A percentile compares a stretch with the other conserved stretches of the same genome.
phyloP scores from a whole-genome alignment of 768 basidiomycete genomes.

The Suillus subluteus region DNA sequence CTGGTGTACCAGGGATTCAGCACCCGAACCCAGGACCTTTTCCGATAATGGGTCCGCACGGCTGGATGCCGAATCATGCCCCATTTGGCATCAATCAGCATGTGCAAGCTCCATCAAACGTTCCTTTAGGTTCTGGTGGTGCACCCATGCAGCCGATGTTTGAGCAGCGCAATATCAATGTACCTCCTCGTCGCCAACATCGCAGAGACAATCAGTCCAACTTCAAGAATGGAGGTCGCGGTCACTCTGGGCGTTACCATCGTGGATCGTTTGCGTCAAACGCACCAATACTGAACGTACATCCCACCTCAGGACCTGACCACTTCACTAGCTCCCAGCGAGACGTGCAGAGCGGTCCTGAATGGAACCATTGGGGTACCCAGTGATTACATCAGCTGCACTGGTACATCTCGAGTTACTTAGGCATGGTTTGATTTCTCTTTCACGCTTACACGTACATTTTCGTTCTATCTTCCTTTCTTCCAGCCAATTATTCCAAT shows the following conservation, averaged over 20 bases:
- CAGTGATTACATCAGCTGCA: slow-evolving; percentile 4
- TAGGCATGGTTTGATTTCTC: neutral
- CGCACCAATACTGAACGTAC: neutral
- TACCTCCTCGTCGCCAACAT: slow-evolving; percentile 35
- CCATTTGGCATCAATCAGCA: slow-evolving; percentile 26
- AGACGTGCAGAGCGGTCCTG: neutral
- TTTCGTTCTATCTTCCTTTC: slow-evolving; percentile 20
- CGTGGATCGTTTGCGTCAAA: slow-evolving; percentile 17
- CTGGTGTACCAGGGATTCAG: slow-evolving; percentile 28
- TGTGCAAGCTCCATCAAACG: slow-evolving; percentile 22
- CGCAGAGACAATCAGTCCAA: slow-evolving; percentile 35
- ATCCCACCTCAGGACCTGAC: neutral
- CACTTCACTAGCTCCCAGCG: slow-evolving; percentile 3
- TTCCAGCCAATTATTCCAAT: slow-evolving; percentile 10
- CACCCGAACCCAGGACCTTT: slow-evolving; percentile 31
- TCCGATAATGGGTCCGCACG: slow-evolving; percentile 23
- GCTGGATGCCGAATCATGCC: slow-evolving; percentile 31
- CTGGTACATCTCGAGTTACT: neutral
- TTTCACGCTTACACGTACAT: slow-evolving; percentile 13
- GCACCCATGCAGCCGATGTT: slow-evolving; percentile 18
- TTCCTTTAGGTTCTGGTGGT: slow-evolving; percentile 19
- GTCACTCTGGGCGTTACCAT: slow-evolving; percentile 22
- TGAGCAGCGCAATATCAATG: slow-evolving; percentile 27
- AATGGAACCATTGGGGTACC: slow-evolving; percentile 3
- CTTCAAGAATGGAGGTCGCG: slow-evolving; percentile 26